A percentile compares a stretch with the other conserved stretches of the same genome.
phyloP scores from a whole-genome alignment of 768 basidiomycete genomes.

The Russula lepida region DNA sequence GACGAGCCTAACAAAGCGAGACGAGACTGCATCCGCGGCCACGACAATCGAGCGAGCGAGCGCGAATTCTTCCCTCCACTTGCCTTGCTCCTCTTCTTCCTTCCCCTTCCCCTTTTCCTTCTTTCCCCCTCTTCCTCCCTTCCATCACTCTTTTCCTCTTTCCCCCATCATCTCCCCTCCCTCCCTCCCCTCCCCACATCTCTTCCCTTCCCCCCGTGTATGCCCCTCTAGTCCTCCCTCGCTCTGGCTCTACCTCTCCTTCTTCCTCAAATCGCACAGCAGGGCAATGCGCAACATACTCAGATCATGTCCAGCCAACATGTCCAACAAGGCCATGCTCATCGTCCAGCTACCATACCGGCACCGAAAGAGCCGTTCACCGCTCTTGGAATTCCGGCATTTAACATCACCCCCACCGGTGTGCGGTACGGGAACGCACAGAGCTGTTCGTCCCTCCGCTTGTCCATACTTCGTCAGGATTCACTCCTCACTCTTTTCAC shows the following conservation, averaged over 20 bases:
- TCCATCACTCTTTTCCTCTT: background rate
- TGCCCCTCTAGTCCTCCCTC: constrained; percentile 25
- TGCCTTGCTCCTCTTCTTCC: constrained; percentile 13
- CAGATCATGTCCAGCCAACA: constrained; percentile 43
- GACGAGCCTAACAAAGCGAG: background rate
- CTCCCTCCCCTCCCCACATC: constrained; percentile 40
- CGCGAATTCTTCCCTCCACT: background rate
- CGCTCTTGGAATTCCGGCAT: constrained; percentile 68
- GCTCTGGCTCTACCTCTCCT: constrained; percentile 42
- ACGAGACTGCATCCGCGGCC: constrained; percentile 6
- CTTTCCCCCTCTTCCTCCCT: background rate
- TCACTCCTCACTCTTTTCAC: background rate
- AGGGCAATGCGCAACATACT: constrained; percentile 39
- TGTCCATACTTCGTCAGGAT: background rate
- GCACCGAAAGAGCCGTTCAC: constrained; percentile 49
- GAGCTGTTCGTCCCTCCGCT: constrained; percentile 7
- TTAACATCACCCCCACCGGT: constrained; percentile 58
- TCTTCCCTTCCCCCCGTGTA: constrained; percentile 18
- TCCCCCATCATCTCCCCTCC: background rate
- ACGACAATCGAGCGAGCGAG: constrained; percentile 3
- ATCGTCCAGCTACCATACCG: constrained; percentile 18
- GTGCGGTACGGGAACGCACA: constrained; percentile 59
- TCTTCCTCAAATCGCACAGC: constrained; percentile 17
- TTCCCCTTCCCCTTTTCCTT: constrained; percentile 22
- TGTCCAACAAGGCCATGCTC: constrained; percentile 21